phyloP scores from a whole-genome alignment of 2,329 filamentous ascomycete genomes.

The Beauveria australis region DNA sequence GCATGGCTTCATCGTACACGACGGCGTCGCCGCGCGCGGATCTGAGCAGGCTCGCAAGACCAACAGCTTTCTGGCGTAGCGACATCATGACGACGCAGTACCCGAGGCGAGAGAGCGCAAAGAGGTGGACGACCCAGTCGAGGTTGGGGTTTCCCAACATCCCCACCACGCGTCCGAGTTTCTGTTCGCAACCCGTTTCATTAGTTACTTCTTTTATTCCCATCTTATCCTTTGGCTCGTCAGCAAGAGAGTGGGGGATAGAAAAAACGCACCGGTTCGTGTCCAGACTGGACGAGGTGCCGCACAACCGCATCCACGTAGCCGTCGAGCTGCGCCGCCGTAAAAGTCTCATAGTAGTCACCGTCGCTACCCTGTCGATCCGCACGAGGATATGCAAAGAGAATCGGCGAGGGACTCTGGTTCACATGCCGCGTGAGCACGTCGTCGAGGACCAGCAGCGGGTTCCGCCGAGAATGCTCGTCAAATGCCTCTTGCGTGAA shows the following conservation, averaged over 20 bases:
- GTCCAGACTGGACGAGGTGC: not conserved
- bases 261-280: not conserved
- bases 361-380: not conserved
- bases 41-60: slow-evolving; percentile 22
- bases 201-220: no score
- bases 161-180: slow-evolving; percentile 25
- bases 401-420: not conserved
- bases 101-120: slow-evolving; percentile 47
- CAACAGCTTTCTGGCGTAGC: slow-evolving; percentile 25
- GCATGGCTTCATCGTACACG: slow-evolving; percentile 15
- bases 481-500: not conserved
- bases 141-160: slow-evolving; percentile 45
- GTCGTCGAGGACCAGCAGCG: slow-evolving; percentile 4
- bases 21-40: slow-evolving; percentile 20
- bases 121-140: slow-evolving; percentile 44
- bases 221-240: no score
- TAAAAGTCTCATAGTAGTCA: not conserved
- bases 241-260: not conserved
- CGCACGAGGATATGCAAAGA: slow-evolving; percentile 4
- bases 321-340: slow-evolving; percentile 2
- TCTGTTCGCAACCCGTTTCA: not conserved
- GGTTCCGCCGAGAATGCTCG: not conserved
- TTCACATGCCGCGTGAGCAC: not conserved
- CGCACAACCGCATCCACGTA: not conserved
- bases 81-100: slow-evolving; percentile 37